A percentile compares a stretch with the other conserved stretches of the same genome.
phyloP scores from a whole-genome alignment of 345 rosid species.

The Excoecaria cochinchinensis region DNA sequence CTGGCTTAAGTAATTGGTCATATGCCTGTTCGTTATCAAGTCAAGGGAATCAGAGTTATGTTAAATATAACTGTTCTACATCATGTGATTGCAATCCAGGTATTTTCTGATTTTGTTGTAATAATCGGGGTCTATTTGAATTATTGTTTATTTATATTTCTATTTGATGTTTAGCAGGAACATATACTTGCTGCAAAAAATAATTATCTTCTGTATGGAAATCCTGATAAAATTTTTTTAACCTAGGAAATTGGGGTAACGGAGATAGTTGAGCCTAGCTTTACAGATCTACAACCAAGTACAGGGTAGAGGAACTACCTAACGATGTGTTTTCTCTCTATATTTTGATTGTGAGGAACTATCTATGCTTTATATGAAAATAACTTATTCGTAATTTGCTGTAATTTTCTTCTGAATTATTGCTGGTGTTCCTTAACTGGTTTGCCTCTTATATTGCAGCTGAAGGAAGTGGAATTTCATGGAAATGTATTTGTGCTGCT shows the following conservation, averaged over 20 bases:
- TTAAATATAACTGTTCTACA: slow-evolving; percentile 65
- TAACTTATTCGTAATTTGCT: background rate
- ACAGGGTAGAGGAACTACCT: background rate
- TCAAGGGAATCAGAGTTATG: slow-evolving; percentile 44
- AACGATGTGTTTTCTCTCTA: background rate
- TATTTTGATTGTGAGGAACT: background rate
- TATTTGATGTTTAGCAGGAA: background rate
- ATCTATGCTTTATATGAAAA: background rate
- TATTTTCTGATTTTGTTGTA: slow-evolving; percentile 24
- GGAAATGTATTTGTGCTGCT: slow-evolving; percentile 71
- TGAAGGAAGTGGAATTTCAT: slow-evolving; percentile 42
- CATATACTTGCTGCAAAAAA: background rate
- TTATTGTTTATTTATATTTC: background rate
- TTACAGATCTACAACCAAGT: background rate
- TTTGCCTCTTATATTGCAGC: slow-evolving; percentile 30
- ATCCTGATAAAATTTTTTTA: background rate
- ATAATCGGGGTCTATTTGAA: background rate
- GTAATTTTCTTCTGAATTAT: background rate
- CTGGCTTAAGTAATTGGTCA: slow-evolving; percentile 58
- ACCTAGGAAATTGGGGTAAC: background rate
- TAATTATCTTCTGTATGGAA: background rate
- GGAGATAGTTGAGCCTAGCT: background rate
- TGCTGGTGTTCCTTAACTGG: slow-evolving; percentile 4
- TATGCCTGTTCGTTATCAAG: slow-evolving; percentile 56
- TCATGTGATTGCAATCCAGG: slow-evolving; percentile 87